Percentiles rank a stretch among this genome's conserved stretches.
phyloP scores from a whole-genome alignment of 371 early-diverging fungal species.

The Circinella umbellata region DNA sequence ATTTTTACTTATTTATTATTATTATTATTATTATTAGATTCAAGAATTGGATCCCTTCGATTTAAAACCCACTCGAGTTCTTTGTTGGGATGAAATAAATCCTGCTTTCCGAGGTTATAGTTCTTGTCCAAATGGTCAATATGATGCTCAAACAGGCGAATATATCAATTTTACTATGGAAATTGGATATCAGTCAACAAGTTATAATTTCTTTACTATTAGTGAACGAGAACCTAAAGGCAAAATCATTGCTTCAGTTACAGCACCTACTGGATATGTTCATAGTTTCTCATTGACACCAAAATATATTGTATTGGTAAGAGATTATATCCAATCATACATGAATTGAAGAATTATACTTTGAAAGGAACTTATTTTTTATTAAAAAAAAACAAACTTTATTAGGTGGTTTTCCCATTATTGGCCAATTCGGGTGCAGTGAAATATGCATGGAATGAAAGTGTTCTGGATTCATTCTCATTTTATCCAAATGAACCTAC shows the following conservation, averaged over 20 bases:
- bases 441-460: slow-evolving; percentile 73
- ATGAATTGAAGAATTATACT: not conserved
- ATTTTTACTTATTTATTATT: too few relatives aligned
- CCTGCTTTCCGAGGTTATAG: slow-evolving; percentile 71
- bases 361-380: not conserved
- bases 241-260: slow-evolving; percentile 64
- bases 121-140: slow-evolving; percentile 73
- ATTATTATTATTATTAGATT: slow-evolving; percentile 34
- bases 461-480: slow-evolving; percentile 67
- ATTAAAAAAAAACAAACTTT: not conserved
- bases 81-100: slow-evolving; percentile 71
- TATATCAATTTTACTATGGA: slow-evolving; percentile 78
- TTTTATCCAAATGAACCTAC: slow-evolving; percentile 65
- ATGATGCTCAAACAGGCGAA: slow-evolving; percentile 72
- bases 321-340: not conserved
- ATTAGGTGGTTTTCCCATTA: slow-evolving; percentile 58
- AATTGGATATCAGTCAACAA: slow-evolving; percentile 66
- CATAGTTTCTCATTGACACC: slow-evolving; percentile 77
- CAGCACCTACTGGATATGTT: slow-evolving; percentile 68
- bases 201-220: slow-evolving; percentile 70
- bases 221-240: slow-evolving; percentile 68
- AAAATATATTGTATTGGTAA: slow-evolving; percentile 69
- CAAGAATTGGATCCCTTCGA: slow-evolving; percentile 79
- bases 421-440: slow-evolving; percentile 64
- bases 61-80: slow-evolving; percentile 68